These are phyloP conservation scores for Betula pendula DNA, from an alignment of 306 rosid species.

Conservation along the genomic window DNA sequence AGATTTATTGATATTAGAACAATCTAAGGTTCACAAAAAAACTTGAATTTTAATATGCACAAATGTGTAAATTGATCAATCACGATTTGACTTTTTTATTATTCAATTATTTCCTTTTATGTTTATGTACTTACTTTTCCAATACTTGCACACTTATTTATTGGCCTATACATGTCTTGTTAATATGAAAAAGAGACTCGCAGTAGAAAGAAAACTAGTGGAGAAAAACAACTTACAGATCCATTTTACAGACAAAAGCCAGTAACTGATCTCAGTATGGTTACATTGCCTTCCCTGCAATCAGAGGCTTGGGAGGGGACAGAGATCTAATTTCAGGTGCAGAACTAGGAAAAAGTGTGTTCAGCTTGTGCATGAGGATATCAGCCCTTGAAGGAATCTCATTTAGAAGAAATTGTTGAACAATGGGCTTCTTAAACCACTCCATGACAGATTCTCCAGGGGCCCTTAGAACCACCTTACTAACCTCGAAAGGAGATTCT, in stretches of 20 bases:
- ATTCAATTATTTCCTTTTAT: neutral
- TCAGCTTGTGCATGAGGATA: conserved; percentile 87
- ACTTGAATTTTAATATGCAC: neutral
- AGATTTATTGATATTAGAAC: neutral
- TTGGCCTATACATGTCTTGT: neutral
- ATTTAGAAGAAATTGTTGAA: conserved; percentile 91
- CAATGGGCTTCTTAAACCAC: conserved; percentile 96
- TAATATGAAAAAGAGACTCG: neutral
- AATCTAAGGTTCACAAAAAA: neutral
- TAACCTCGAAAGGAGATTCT: conserved; percentile 94
- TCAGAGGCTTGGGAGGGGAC: conserved; percentile 76
- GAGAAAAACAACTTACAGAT: conserved; percentile 16
- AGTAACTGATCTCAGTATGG: conserved; percentile 9
- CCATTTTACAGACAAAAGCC: neutral
- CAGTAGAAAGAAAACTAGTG: conserved; percentile 18
- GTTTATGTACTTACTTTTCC: neutral
- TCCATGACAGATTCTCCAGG: conserved; percentile 95
- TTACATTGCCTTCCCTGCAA: conserved; percentile 52
- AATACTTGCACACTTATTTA: neutral
- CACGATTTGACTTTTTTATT: neutral
- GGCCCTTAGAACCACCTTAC: conserved; percentile 93
- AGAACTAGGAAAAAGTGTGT: conserved; percentile 88
- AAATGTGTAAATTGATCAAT: neutral
- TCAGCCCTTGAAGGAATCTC: conserved; percentile 86
- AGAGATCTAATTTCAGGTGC: conserved; percentile 90